Evolutionary conservation across 768 basidiomycete genomes (phyloP), one percentile per base, ranked within the genome.

Genomic region (Russula dissimulans): DNA sequence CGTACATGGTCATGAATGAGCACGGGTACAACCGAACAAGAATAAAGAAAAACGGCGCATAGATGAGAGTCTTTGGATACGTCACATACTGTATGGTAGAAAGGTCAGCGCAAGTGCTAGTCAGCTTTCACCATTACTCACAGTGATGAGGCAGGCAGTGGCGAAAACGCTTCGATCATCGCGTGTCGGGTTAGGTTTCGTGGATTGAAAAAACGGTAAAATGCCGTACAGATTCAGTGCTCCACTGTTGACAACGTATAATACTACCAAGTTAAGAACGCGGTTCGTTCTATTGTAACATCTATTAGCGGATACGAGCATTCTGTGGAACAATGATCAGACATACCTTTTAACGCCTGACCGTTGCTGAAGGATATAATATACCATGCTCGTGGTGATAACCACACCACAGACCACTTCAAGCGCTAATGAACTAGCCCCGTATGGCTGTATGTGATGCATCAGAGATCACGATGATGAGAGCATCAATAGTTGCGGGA

Each of bases 1-100:
- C 58, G 39, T 47, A 59, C 58, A 59, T 59, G 11, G 58, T 47
- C 18, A 59, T 47, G 38, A 59, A 59, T 9, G 58, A 59, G n/a
- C 58, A 59, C 26, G 45, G 42, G 8, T 59, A 59, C 18, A 59
- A 41, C 17, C 58, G 51, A 15, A 59, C 44, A 29, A 59, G 52
- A 31, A 59, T 41, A 18, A 59, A 59, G 45, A 59, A 59, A 54
- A 46, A 59, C 3, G 58, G 58, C 10, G 58, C 58, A n/a, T 59
- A 59, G 32, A 59, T 59, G 8, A 59, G 52, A 14, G 58, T 59
- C 58, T 39, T 47, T 17, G 51, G 38, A 42, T 31, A 53, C 32
- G 34, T 47, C 44, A 54, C 22, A 34, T 59, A 59, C 58, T 59
- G 31, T n/a, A 8, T 18, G 5, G 26, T 15, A 39, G n/a, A n/a